A percentile compares a stretch with the other conserved stretches of the same genome.
Conservation (phyloP, 2,329 filamentous ascomycete species). For the Shiraia bambusicola region DNA sequence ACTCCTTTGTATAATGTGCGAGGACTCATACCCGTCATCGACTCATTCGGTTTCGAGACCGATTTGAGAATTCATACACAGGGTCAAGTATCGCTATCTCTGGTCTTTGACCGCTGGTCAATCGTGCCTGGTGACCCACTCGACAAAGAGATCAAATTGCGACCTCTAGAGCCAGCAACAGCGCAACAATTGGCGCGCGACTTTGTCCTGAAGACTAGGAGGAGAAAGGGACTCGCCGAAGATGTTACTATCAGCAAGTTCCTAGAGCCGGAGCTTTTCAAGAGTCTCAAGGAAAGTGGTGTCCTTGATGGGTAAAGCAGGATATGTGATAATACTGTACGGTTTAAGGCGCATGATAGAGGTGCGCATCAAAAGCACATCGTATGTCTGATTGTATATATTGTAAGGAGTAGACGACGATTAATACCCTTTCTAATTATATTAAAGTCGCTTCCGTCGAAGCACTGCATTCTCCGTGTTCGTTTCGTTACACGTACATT, state of each 20-base stretch:
- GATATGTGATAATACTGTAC: constrained; percentile 12
- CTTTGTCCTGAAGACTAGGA: constrained; percentile 93
- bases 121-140: constrained; percentile 95
- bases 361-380: constrained; percentile 1
- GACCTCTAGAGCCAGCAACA: constrained; percentile 82
- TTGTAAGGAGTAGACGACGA: background rate
- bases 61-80: constrained; percentile 95
- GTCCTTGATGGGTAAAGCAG: constrained; percentile 64
- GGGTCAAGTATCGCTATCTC: constrained; percentile 82
- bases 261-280: constrained; percentile 90
- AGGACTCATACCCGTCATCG: constrained; percentile 91
- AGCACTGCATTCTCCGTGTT: too few relatives aligned
- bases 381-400: constrained; percentile 1
- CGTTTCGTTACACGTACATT: too few relatives aligned
- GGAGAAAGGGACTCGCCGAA: constrained; percentile 90
- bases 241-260: constrained; percentile 96
- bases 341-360: constrained; percentile 9
- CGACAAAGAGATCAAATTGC: constrained; percentile 78
- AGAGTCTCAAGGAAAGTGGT: constrained; percentile 83
- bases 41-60: constrained; percentile 97
- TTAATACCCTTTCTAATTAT: background rate
- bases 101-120: constrained; percentile 95
- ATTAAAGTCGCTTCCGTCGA: background rate
- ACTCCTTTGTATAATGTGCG: constrained; percentile 91
- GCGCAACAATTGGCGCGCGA: constrained; percentile 90